A percentile compares a stretch with the other conserved stretches of the same genome.
Evolutionary conservation across 306 rosid species (phyloP).

Genomic region (Inga leiocalycina): DNA sequence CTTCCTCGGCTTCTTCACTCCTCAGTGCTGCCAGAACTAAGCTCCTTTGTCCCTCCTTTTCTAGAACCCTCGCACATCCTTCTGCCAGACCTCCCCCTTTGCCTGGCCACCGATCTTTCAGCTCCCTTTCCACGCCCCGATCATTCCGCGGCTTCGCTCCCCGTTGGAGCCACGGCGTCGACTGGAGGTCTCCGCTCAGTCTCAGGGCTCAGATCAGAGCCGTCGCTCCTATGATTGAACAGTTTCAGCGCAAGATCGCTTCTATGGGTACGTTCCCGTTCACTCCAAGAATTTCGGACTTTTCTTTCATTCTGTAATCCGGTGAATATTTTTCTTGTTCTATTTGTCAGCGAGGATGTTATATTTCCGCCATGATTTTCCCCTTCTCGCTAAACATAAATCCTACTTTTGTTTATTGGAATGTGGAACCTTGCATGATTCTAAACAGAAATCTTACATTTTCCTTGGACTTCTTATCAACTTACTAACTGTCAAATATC

Average conservation of each 20-base stretch:
- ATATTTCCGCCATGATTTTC: neutral
- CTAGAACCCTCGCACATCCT: slow-evolving; percentile 50
- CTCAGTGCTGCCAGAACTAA: slow-evolving; percentile 68
- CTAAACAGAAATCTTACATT: neutral
- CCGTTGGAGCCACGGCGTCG: slow-evolving; percentile 80
- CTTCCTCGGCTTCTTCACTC: slow-evolving; percentile 63
- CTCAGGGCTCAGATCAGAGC: slow-evolving; percentile 90
- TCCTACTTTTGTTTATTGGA: slow-evolving; percentile 5
- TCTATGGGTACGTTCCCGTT: slow-evolving; percentile 57
- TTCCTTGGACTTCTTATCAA: neutral
- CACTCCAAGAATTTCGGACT: slow-evolving; percentile 36
- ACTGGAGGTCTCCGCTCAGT: slow-evolving; percentile 63
- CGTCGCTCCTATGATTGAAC: slow-evolving; percentile 71
- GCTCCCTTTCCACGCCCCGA: slow-evolving; percentile 45
- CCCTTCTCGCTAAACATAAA: neutral
- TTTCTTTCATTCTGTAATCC: neutral
- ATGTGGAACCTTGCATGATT: neutral
- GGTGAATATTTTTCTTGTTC: neutral
- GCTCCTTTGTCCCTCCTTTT: slow-evolving; percentile 41
- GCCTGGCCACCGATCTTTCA: slow-evolving; percentile 40
- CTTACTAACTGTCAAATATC: neutral
- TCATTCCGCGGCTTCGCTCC: slow-evolving; percentile 40
- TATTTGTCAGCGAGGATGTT: neutral
- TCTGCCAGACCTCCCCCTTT: slow-evolving; percentile 23
- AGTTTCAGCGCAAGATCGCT: slow-evolving; percentile 73